Conservation (phyloP, 305 asterid species). For the Nicotiana rustica region DNA sequence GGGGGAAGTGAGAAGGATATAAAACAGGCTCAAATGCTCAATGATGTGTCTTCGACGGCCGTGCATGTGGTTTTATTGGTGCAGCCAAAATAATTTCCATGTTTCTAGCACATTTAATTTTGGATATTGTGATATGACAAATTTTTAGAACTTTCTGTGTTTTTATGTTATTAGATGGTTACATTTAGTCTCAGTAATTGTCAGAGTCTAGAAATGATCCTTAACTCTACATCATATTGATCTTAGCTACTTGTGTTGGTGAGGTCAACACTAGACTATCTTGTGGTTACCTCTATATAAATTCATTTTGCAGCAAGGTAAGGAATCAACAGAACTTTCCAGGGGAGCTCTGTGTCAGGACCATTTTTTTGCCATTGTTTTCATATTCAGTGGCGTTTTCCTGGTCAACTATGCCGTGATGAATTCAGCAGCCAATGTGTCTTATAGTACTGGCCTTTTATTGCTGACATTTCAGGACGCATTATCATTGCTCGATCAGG, state of each 20-base stretch:
- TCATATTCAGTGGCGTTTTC: constrained; percentile 86
- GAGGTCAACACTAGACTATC: neutral
- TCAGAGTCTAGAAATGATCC: constrained; percentile 1
- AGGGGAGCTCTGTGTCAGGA: constrained; percentile 70
- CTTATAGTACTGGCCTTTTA: constrained; percentile 69
- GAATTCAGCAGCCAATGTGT: constrained; percentile 76
- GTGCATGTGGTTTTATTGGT: neutral
- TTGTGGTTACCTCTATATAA: constrained; percentile 16
- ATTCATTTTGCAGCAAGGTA: constrained; percentile 64
- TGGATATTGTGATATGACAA: constrained; percentile 5
- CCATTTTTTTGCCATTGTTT: constrained; percentile 80
- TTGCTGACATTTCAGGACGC: constrained; percentile 86
- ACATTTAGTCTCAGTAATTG: neutral
- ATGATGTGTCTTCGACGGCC: neutral
- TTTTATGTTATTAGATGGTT: constrained; percentile 22
- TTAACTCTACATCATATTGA: neutral
- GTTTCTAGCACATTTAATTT: neutral
- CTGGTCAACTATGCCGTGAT: constrained; percentile 70
- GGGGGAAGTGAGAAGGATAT: neutral
- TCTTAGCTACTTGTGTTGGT: neutral
- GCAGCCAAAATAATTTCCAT: neutral
- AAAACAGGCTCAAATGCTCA: neutral
- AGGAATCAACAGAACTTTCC: constrained; percentile 54
- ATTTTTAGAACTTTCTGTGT: neutral
- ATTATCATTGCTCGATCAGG: constrained; percentile 91